Percentiles rank a stretch among this genome's conserved stretches.
phyloP scores from a whole-genome alignment of 2,329 filamentous ascomycete species.

The Ceratocystis ficicola region DNA sequence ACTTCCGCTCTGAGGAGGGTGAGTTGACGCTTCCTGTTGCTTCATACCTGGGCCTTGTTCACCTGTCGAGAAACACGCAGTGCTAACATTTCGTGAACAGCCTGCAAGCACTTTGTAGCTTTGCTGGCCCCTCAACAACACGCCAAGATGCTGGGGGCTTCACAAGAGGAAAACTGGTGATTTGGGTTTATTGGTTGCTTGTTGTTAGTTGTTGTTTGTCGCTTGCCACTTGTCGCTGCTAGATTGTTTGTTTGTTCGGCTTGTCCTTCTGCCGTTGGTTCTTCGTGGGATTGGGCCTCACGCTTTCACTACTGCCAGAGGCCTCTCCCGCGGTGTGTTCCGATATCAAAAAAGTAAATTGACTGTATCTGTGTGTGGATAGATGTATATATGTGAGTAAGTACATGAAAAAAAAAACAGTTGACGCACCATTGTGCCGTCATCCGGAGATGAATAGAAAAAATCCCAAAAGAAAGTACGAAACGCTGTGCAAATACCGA shows the following conservation, averaged over 20 bases:
- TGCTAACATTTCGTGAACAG: background rate
- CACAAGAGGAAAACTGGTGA: too few species aligned
- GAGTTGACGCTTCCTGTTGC: background rate
- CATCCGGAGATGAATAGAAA: constrained; percentile 5
- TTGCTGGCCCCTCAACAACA: background rate
- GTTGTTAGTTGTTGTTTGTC: background rate
- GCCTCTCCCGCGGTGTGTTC: background rate
- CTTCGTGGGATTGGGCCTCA: too few species aligned
- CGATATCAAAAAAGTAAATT: background rate
- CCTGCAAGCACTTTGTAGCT: background rate
- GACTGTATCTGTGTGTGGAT: background rate
- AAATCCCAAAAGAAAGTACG: constrained; percentile 4
- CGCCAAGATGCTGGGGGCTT: background rate
- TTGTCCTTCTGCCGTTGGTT: background rate
- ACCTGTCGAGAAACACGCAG: background rate
- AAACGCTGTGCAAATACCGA: background rate
- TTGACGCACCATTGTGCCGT: constrained; percentile 13
- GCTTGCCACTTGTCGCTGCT: background rate
- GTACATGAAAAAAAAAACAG: background rate
- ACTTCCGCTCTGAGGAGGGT: constrained; percentile 37
- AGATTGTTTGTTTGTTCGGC: background rate
- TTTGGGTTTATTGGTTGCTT: background rate
- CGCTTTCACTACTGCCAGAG: background rate
- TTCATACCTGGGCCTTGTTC: background rate
- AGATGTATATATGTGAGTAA: background rate